A percentile compares a stretch with the other conserved stretches of the same genome.
These are phyloP conservation scores for Sporopachydermia quercuum DNA, from an alignment of 805 yeast species.

Conservation along the genomic window DNA sequence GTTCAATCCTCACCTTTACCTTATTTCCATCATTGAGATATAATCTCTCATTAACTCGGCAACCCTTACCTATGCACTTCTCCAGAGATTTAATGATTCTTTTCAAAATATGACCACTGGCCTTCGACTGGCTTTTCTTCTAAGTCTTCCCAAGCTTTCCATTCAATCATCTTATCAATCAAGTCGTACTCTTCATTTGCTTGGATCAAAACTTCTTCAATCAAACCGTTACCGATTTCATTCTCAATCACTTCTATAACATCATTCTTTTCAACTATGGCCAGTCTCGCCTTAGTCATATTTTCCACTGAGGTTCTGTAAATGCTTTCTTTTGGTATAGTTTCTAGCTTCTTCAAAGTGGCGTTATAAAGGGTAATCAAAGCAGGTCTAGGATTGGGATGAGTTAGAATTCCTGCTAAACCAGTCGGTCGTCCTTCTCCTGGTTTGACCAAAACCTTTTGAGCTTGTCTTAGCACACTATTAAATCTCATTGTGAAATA, in stretches of 20 bases:
- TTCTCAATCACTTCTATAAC: constrained; percentile 52
- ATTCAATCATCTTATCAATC: constrained; percentile 48
- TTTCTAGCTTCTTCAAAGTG: constrained; percentile 44
- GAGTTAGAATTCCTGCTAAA: constrained; percentile 60
- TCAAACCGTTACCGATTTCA: constrained; percentile 66
- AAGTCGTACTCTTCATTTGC: constrained; percentile 68
- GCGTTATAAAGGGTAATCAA: constrained; percentile 54
- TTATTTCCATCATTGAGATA: background rate
- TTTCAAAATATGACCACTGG: constrained; percentile 76
- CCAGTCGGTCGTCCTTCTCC: constrained; percentile 66
- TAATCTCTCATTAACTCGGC: too few relatives aligned
- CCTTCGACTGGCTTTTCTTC: constrained; percentile 68
- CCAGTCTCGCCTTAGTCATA: constrained; percentile 54
- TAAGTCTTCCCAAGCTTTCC: constrained; percentile 66
- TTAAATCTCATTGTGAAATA: constrained; percentile 21
- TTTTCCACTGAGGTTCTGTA: constrained; percentile 64
- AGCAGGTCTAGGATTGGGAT: constrained; percentile 76
- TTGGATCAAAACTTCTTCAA: constrained; percentile 71
- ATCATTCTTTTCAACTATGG: constrained; percentile 48
- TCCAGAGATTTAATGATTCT: constrained; percentile 27
- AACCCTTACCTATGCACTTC: background rate
- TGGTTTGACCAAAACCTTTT: constrained; percentile 35
- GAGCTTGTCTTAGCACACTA: constrained; percentile 25
- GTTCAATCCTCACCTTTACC: background rate
- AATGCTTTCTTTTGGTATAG: constrained; percentile 59